Conservation (phyloP, 805 yeast species). For the Blastobotrys chiropterorum region DNA sequence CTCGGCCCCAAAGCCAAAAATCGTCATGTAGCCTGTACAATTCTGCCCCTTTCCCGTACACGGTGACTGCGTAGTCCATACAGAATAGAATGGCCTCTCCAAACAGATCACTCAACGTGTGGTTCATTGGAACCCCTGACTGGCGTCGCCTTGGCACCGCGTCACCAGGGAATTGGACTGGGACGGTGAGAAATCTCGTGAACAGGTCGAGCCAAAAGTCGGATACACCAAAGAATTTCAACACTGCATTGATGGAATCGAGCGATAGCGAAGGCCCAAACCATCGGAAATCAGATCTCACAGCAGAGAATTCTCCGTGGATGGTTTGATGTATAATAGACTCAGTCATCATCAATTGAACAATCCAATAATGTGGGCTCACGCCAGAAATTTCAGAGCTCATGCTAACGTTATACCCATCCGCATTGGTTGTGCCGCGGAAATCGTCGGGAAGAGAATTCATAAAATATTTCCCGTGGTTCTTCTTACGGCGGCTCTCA, state of each 20-base stretch:
- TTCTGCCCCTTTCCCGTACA: not conserved
- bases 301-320: not conserved
- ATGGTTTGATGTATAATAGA: not conserved
- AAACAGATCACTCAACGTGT: not conserved
- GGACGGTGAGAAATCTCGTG: not conserved
- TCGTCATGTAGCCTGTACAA: conserved; percentile 3
- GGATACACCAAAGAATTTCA: conserved; percentile 1
- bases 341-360: conserved; percentile 1
- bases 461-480: not conserved
- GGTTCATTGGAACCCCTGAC: conserved; percentile 2
- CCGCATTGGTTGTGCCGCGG: too few species aligned
- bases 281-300: conserved; percentile 3
- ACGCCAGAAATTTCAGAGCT: not conserved
- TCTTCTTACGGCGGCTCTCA: not conserved
- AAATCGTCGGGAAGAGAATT: not conserved
- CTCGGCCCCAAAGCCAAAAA: conserved; percentile 4
- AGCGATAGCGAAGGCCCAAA: conserved; percentile 1
- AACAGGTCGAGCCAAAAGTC: not conserved
- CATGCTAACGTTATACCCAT: too few species aligned
- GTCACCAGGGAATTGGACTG: not conserved
- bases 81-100: conserved; percentile 3
- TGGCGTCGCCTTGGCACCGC: not conserved
- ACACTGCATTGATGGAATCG: not conserved
- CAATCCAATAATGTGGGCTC: not conserved
- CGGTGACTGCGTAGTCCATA: conserved; percentile 2